phyloP scores from a whole-genome alignment of 2,329 filamentous ascomycete species.

The Hymenotorrendiella dingleyae region DNA sequence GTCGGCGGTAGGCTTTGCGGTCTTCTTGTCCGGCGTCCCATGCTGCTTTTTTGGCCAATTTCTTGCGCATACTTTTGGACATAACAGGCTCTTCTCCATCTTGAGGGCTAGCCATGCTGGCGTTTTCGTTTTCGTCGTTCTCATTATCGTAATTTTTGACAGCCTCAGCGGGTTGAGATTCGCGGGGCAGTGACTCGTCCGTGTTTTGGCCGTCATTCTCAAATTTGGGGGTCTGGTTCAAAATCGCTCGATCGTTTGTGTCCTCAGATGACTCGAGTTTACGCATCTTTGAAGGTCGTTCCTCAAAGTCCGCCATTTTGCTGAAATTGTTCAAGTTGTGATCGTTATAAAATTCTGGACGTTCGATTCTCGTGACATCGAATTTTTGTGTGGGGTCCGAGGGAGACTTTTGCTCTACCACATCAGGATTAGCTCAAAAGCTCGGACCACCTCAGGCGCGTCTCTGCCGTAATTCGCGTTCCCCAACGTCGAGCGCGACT shows the following conservation, averaged over 20 bases:
- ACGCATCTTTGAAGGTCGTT: slow-evolving; percentile 27
- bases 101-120: neutral
- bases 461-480: neutral
- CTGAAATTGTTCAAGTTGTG: neutral
- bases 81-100: slow-evolving; percentile 34
- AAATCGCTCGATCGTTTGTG: neutral
- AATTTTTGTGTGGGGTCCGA: slow-evolving; percentile 6
- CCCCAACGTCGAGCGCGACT: neutral
- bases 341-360: slow-evolving; percentile 1
- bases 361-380: slow-evolving; percentile 7
- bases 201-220: neutral
- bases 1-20: slow-evolving; percentile 47
- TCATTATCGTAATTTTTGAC: slow-evolving; percentile 7
- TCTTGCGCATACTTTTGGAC: slow-evolving; percentile 85
- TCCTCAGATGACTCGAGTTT: slow-evolving; percentile 17
- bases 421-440: slow-evolving; percentile 6
- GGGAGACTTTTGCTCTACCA: neutral
- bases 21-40: slow-evolving; percentile 69
- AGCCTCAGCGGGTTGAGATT: slow-evolving; percentile 1
- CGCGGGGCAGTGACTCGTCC: neutral
- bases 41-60: slow-evolving; percentile 61
- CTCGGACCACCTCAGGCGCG: too few relatives aligned
- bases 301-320: slow-evolving; percentile 26
- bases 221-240: slow-evolving; percentile 1
- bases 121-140: neutral